Conservation (phyloP, 2,329 filamentous ascomycete genomes). For the Bisporella sp. region DNA sequence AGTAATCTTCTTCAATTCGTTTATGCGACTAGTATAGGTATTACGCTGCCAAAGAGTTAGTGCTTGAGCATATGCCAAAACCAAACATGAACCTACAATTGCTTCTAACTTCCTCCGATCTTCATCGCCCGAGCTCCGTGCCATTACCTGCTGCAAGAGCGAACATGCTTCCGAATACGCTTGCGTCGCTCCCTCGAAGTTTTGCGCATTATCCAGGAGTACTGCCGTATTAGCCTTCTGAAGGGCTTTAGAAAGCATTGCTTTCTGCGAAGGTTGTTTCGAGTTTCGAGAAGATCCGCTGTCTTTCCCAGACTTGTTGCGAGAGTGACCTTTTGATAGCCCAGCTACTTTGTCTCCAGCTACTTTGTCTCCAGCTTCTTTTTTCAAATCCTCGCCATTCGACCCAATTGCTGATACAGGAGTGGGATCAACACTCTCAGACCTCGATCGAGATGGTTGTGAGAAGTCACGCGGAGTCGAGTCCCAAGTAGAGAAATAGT, state of each 20-base stretch:
- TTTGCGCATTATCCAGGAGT: constrained; percentile 90
- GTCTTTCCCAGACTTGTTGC: constrained; percentile 40
- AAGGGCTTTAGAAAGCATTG: constrained; percentile 91
- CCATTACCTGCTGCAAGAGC: constrained; percentile 80
- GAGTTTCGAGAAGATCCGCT: constrained; percentile 32
- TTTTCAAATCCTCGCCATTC: constrained; percentile 1
- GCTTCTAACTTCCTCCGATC: constrained; percentile 87
- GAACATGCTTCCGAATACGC: constrained; percentile 89
- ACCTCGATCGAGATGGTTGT: constrained; percentile 14
- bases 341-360: constrained; percentile 1
- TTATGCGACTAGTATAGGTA: constrained; percentile 86
- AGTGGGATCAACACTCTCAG: constrained; percentile 13
- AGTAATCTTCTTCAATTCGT: constrained; percentile 71
- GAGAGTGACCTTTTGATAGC: constrained; percentile 31
- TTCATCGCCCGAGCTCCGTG: constrained; percentile 75
- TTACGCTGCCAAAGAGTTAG: constrained; percentile 51
- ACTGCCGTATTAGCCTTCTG: constrained; percentile 96
- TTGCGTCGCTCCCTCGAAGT: constrained; percentile 83
- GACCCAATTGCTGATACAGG: constrained; percentile 10
- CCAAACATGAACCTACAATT: constrained; percentile 60
- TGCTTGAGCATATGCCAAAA: neutral
- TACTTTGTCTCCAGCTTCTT: constrained; percentile 8
- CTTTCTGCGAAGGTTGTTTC: constrained; percentile 71
- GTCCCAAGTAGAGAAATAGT: constrained; percentile 27
- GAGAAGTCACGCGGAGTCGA: constrained; percentile 19